Evolutionary conservation across 768 basidiomycete species (phyloP), one percentile per base, ranked within the genome.

Genomic region (Suillus brevipes): DNA sequence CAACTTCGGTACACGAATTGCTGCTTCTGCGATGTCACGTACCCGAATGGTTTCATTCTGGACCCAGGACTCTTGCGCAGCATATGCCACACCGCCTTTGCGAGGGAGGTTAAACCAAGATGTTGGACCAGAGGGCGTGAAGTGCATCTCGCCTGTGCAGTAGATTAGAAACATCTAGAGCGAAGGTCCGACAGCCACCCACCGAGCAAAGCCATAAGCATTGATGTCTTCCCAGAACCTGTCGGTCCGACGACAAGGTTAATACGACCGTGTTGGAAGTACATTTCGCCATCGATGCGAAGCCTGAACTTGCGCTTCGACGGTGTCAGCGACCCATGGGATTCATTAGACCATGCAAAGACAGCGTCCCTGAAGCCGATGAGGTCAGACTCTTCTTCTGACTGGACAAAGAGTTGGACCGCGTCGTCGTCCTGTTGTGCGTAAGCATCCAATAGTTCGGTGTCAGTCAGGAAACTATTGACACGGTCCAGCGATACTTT

Each of bases 61-160:
- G 3, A 94, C 87, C 92, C 92, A 96, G 5, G 90, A 87, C 72
- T 94, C 91, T 73, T 96, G 93, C 4, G 89, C 89, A 7, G 89
- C 89, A 72, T 91, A 94, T 2, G 91, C 87, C 45, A 95, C 83
- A 6, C 92, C 91, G 1, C 82, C 82, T 4, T 77, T 78, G 3
- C 91, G 80, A 31, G 92, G 92, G 7, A 94, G 83, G 66, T 85
- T 86, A 74, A 83, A 90, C 83, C 85, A 89, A 0, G 90, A 86
- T 50, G 84, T 82, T 1, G 83, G 78, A 10, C 77, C 73, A 9
- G 78, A 77, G 2, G 82, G 84, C 12, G 82, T 74, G 70, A 86
- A 87, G 72, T 90, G 87, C 87, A 91, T 85, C 75, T 91, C 89
- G 25, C 68, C 68, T 69, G 42, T 3, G 28, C 28, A 14, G 42